Evolutionary conservation across 179 eudicot genomes (phyloP).

Genomic region (Nepenthes alata): DNA sequence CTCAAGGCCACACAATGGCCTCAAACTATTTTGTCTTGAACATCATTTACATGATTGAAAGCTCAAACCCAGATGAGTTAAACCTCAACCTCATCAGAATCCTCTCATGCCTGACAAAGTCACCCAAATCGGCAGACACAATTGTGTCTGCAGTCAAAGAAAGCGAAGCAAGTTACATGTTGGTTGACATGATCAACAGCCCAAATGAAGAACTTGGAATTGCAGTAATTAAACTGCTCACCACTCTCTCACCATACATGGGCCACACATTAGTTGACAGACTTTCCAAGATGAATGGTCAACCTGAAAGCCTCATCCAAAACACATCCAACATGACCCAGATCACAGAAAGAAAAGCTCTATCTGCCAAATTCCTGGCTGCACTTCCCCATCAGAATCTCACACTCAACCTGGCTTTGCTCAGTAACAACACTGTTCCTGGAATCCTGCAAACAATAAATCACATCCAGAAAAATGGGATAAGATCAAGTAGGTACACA

Average conservation of each 20-base stretch:
- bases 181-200: conserved; percentile 51
- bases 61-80: conserved; percentile 42
- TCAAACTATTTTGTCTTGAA: conserved; percentile 49
- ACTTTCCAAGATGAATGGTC: conserved; percentile 54
- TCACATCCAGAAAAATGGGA: conserved; percentile 37
- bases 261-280: conserved; percentile 61
- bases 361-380: conserved; percentile 54
- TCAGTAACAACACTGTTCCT: conserved; percentile 37
- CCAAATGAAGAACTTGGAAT: conserved; percentile 55
- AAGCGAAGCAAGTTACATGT: conserved; percentile 54
- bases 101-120: conserved; percentile 44
- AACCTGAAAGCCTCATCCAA: conserved; percentile 53
- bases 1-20: conserved; percentile 36
- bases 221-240: conserved; percentile 46
- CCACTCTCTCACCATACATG: conserved; percentile 48
- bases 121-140: conserved; percentile 25
- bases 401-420: conserved; percentile 50
- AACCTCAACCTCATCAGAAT: conserved; percentile 56
- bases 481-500: conserved; percentile 46
- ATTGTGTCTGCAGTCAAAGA: conserved; percentile 56
- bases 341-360: conserved; percentile 58
- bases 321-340: conserved; percentile 25
- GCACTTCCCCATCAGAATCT: conserved; percentile 70
- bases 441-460: conserved; percentile 26
- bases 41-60: conserved; percentile 40